Evolutionary conservation across 1,284 basidiomycete species (phyloP), one percentile per base, ranked within the genome.

Genomic region (Lentinula novae-zelandiae): DNA sequence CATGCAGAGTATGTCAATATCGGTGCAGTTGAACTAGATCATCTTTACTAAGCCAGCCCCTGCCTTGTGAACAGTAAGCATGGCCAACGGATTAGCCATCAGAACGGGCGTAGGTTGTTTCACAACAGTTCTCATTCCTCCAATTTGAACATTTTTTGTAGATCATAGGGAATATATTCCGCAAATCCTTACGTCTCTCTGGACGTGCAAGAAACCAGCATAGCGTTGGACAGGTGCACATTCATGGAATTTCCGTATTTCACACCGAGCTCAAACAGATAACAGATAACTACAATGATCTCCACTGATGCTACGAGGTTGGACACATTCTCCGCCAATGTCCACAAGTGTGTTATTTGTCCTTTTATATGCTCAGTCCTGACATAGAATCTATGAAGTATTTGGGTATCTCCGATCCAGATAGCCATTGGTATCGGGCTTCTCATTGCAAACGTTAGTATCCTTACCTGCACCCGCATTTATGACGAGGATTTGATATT

Each of bases 111-210:
- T 85, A 68, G 38, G 78, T 27, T 27, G 27, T 27, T 27, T 27
- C 3, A 27, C 70, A 4, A 31, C 2, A 10, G 31, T 46, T 3
- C 22, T 9, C 57, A 2, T 5, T 33, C 2, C 48, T 39, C 4
- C 5, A 20, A 6, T 33, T 36, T 51, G 22, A 39, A 51, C 6
- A 39, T 52, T 63, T 62, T 50, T 22, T 50, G 55, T 53, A 84
- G 82, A 63, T 90, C 53, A 88, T 90, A 64, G 84, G 87, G 3
- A 75, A 78, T 51, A 84, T 93, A 59, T 90, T 90, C 71, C 80
- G 86, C 31, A 90, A 91, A 68, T 85, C 88, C 1, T 75, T 92
- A 31, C 81, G 85, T 22, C 76, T 93, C 6, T 88, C 85, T 36
- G 86, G 85, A 9, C 82, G 85, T 52, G 83, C 84, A 20, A 78